Evolutionary conservation across 2,329 filamentous ascomycete genomes (phyloP).

Genomic region (Endoconidiophora polonica): DNA sequence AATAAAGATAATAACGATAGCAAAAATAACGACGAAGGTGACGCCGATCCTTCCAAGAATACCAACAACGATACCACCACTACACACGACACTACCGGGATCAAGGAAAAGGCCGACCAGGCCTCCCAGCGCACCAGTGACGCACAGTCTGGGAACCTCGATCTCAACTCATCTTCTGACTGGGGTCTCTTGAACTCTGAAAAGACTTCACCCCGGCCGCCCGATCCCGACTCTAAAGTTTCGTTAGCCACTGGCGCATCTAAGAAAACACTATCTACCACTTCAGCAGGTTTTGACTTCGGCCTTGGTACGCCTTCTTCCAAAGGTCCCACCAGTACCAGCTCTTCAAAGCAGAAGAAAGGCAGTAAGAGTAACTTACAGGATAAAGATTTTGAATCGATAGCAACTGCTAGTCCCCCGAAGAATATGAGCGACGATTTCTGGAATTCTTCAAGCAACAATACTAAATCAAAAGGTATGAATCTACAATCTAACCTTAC

Average conservation of each 20-base stretch:
- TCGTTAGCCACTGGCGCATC: not conserved
- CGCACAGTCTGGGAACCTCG: not conserved
- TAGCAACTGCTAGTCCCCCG: not conserved
- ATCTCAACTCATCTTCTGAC: not conserved
- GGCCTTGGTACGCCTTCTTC: too few species aligned
- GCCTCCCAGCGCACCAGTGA: not conserved
- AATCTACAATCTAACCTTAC: not conserved
- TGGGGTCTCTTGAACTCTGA: not conserved
- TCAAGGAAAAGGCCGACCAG: not conserved
- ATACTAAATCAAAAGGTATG: slow-evolving; percentile 2
- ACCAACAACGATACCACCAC: not conserved
- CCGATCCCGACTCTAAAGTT: slow-evolving; percentile 1
- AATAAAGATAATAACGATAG: slow-evolving; percentile 11
- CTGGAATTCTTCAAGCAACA: slow-evolving; percentile 5
- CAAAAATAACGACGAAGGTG: slow-evolving; percentile 5
- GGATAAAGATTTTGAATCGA: not conserved
- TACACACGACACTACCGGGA: not conserved
- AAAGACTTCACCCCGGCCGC: not conserved
- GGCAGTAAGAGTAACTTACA: not conserved
- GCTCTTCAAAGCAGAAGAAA: not conserved
- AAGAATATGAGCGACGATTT: slow-evolving; percentile 7
- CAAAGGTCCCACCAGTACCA: not conserved
- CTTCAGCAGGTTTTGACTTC: too few species aligned
- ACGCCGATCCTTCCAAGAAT: not conserved
- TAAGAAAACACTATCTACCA: not conserved